Evolutionary conservation across 2,329 filamentous ascomycete species (phyloP).

Genomic region (Torrubiella hemipterigena): DNA sequence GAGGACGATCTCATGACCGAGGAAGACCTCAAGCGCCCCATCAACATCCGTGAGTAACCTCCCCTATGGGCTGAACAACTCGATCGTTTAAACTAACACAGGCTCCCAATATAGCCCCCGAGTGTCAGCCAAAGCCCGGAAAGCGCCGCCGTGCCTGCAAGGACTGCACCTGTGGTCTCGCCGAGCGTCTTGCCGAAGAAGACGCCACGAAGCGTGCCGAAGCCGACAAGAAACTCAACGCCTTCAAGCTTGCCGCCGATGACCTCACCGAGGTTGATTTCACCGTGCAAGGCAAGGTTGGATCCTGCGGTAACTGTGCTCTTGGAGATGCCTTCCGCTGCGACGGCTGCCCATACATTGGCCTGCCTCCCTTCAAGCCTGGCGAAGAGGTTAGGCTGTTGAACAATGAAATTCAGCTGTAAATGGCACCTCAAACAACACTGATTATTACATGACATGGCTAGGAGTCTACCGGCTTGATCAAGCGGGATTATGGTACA

Average conservation of each 20-base stretch:
- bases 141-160: conserved; percentile 93
- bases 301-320: conserved; percentile 88
- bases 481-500: too few relatives aligned
- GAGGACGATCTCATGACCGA: conserved; percentile 80
- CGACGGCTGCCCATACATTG: conserved; percentile 68
- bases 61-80: neutral
- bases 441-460: too few relatives aligned
- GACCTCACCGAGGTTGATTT: conserved; percentile 87
- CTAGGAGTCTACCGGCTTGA: too few relatives aligned
- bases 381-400: conserved; percentile 85
- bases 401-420: conserved; percentile 79
- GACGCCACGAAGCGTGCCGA: conserved; percentile 60
- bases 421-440: too few relatives aligned
- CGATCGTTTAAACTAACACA: conserved; percentile 13
- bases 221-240: conserved; percentile 52
- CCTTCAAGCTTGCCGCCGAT: conserved; percentile 59
- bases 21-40: conserved; percentile 66
- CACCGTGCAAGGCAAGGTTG: conserved; percentile 92
- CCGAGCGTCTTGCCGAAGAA: conserved; percentile 75
- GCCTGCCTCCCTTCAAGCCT: conserved; percentile 89
- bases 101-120: conserved; percentile 42
- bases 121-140: conserved; percentile 76
- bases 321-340: conserved; percentile 83
- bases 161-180: conserved; percentile 92
- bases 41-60: conserved; percentile 62